Base-by-base conservation (phyloP, 2,329 filamentous ascomycete genomes). In the Knoxdaviesia capensis region DNA sequence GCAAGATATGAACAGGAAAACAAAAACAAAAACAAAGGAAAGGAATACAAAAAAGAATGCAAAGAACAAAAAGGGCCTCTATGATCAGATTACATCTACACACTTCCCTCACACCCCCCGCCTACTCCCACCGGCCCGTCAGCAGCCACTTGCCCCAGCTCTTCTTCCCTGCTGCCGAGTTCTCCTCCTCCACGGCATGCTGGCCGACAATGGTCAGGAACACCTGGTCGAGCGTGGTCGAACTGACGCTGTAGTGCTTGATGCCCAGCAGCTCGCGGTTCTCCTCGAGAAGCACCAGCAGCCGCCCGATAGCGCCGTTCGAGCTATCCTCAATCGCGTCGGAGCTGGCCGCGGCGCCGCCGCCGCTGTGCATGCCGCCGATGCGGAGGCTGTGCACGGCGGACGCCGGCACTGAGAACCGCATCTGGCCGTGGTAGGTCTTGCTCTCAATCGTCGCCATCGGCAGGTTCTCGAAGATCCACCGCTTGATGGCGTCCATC, bases 181-280 rank as follows among this genome's bases (percentile, higher is more conserved):
- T 69, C 60, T 88, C 86, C 55, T 92, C 84, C 48, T 77, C 65
- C 6, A 88, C 71, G 55, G 86, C 76, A 55, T 92, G 80, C 56
- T 76, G 71, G 1, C 78, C 77, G 0, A 94, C 85, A 53, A 94
- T 90, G 30, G 70, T 71, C 55, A 94, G 59, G 58, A 94, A 94
- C 0, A 94, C 86, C 58, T 94, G 83, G 54, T 94, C 87, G 36
- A 94, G 61, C 10, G 84, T 92, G 11, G 85, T 90, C 29, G 84
- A 83, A 44, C 74, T 81, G 48, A 94, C 84, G 40, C 80, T 85
- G 58, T 88, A 94, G 57, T 92, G 84, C 54, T 84, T 79, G 39
- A 94, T 69, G 0, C 81, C 81, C 31, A 94, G 57, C 5, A 60
- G 57, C 20, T 73, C 62, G 51, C 78, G 81, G 47, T 77, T 66